Evolutionary conservation across 306 rosid species (phyloP).

Genomic region (Corylus heterophylla): DNA sequence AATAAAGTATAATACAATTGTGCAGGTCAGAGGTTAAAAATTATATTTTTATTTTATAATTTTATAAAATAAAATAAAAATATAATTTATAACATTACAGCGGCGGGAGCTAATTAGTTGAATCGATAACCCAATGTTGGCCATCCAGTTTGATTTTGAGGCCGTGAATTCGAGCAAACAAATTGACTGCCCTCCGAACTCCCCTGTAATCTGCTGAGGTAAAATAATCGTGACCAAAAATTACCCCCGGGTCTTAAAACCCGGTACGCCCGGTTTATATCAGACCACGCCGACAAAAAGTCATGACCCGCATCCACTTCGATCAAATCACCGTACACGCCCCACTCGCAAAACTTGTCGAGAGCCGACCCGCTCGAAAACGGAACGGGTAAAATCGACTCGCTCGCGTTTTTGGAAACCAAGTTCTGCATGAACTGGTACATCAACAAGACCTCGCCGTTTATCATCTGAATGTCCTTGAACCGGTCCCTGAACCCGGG

Average conservation of each 20-base stretch:
- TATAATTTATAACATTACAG: too few species aligned
- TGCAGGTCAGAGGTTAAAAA: accelerated
- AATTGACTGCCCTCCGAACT: constrained; percentile 67
- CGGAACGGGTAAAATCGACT: constrained; percentile 58
- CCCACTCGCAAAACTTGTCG: constrained; percentile 52
- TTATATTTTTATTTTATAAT: too few species aligned
- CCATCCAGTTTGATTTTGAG: constrained; percentile 58
- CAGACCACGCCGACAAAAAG: constrained; percentile 68
- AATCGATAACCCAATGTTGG: constrained; percentile 62
- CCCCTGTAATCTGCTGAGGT: constrained; percentile 61
- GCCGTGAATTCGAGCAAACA: constrained; percentile 46
- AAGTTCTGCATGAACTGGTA: constrained; percentile 64
- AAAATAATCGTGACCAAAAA: constrained; percentile 83
- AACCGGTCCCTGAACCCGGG: constrained; percentile 64
- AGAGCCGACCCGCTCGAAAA: constrained; percentile 58
- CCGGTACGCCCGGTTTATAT: constrained; percentile 62
- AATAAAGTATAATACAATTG: too few species aligned
- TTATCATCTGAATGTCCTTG: constrained; percentile 35
- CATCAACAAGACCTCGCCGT: constrained; percentile 68
- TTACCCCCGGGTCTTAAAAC: constrained; percentile 63
- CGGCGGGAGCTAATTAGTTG: not conserved
- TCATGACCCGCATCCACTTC: constrained; percentile 79
- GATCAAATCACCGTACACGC: constrained; percentile 57
- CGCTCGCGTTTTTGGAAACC: constrained; percentile 40
- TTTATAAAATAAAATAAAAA: too few species aligned